These are phyloP conservation scores for Pholiota microspora DNA, from an alignment of 768 basidiomycete genomes.

Conservation along the genomic window DNA sequence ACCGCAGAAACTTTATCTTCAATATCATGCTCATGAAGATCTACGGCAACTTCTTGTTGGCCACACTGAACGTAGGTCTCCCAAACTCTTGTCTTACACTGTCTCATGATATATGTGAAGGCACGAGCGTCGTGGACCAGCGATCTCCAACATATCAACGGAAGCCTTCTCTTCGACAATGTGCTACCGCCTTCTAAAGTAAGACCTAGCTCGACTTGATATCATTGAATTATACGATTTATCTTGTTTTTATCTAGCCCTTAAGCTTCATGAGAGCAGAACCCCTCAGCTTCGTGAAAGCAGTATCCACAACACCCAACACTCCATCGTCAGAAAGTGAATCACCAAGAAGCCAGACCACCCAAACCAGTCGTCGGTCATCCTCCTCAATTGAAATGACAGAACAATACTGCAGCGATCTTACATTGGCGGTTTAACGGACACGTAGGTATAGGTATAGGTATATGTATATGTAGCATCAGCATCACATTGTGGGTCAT, in stretches of 20 bases:
- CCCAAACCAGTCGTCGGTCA: neutral
- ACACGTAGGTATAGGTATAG: neutral
- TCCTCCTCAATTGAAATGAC: neutral
- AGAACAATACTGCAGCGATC: neutral
- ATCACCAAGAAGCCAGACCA: neutral
- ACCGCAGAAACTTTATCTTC: constrained; percentile 19
- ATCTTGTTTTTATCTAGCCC: neutral
- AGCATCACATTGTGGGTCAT: neutral
- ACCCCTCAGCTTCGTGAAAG: neutral
- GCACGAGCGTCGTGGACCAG: constrained; percentile 4
- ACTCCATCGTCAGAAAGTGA: neutral
- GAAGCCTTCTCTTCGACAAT: constrained; percentile 1
- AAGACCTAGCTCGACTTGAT: neutral
- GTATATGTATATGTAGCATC: neutral
- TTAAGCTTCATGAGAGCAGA: neutral
- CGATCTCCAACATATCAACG: constrained; percentile 2
- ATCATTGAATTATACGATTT: too few relatives aligned
- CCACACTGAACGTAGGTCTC: constrained; percentile 17
- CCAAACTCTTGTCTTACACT: neutral
- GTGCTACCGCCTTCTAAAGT: neutral
- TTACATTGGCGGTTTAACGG: neutral
- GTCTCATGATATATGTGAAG: too few relatives aligned
- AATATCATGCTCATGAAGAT: constrained; percentile 18
- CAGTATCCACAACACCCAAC: neutral
- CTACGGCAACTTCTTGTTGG: constrained; percentile 18